Base-by-base conservation (phyloP, 2,329 filamentous ascomycete species). In the Pseudocercospora cruenta region DNA sequence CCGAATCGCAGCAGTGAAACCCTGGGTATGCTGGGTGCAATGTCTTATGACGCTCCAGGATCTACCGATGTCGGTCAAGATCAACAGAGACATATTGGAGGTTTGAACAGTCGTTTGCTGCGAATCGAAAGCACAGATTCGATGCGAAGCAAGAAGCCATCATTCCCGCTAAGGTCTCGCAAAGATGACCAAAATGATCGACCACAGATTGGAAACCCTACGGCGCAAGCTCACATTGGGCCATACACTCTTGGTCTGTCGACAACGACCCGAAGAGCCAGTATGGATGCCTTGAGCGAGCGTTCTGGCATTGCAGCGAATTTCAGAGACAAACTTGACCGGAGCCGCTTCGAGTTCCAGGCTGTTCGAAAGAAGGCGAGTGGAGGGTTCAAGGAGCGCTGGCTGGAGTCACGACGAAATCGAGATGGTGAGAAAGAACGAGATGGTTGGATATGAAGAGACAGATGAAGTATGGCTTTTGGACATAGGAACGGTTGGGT, bases 261-360 rank as follows among this genome's bases (percentile, higher is more conserved):
- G n/a, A 65, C 55, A n/a, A 65, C 66, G 9, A 65, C 65, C 16
- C 69, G 66, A 10, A 66, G 67, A 28, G 63, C 65, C 57, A 68
- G 70, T 45, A 61, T 63, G 31, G 68, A 71, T 28, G 58, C 39
- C 22, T 59, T 62, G 16, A 65, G 58, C 16, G 64, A 67, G 33
- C 67, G 71, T 16, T 69, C 73, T 9, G 65, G 62, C n/a, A 72
- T 72, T 1, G 67, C 70, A 12, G 65, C 69, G 55, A 69, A 68
- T 21, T 70, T 74, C 21, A 67, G 75, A 12, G 73, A 75, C 33
- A 73, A 72, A 54, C 60, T 75, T 8, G 76, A 77, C 51, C 67
- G 72, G 14, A 76, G 73, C 51, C 70, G 76, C 10, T 77, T 77
- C 62, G 75, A 77, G 62, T 76, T 77, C 67, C 74, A 74, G 55